Percentiles rank a stretch among this genome's conserved stretches.
Conservation (phyloP, 2,329 filamentous ascomycete genomes). For the Alternaria arbusti region DNA sequence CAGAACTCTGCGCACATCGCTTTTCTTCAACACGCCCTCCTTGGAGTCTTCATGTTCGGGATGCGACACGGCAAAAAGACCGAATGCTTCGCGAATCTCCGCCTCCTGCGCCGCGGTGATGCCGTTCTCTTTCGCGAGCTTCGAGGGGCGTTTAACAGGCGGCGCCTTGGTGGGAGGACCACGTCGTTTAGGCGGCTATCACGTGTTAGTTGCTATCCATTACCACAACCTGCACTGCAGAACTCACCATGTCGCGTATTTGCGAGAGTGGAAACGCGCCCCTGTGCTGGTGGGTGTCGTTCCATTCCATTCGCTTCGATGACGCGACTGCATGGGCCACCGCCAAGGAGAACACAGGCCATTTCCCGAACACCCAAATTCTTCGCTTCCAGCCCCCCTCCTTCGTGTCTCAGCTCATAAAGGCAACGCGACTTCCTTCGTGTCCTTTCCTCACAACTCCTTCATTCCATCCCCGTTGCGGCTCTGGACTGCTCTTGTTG, state of each 20-base stretch:
- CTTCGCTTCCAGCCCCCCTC: conserved; percentile 4
- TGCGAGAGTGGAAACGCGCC: not conserved
- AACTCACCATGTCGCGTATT: conserved; percentile 27
- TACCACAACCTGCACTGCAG: not conserved
- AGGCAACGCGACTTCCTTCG: not conserved
- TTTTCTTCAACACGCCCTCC: conserved; percentile 50
- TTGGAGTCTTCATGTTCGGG: conserved; percentile 72
- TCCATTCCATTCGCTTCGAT: conserved; percentile 16
- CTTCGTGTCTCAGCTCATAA: not conserved
- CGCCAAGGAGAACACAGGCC: conserved; percentile 4
- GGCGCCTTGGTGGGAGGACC: conserved; percentile 27
- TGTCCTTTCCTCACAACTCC: not conserved
- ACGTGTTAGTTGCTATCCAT: not conserved
- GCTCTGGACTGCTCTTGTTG: not conserved
- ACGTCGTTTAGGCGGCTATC: conserved; percentile 41
- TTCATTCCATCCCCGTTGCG: not conserved
- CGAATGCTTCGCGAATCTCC: conserved; percentile 90
- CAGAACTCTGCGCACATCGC: conserved; percentile 56
- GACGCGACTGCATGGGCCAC: conserved; percentile 21
- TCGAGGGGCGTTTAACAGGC: conserved; percentile 68
- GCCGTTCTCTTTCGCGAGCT: conserved; percentile 90
- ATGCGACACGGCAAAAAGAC: conserved; percentile 67
- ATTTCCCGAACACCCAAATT: not conserved
- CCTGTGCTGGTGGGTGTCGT: not conserved
- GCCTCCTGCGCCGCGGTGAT: conserved; percentile 82